These are phyloP conservation scores for Lycium barbarum DNA, from an alignment of 257 asterid species.

Conservation along the genomic window DNA sequence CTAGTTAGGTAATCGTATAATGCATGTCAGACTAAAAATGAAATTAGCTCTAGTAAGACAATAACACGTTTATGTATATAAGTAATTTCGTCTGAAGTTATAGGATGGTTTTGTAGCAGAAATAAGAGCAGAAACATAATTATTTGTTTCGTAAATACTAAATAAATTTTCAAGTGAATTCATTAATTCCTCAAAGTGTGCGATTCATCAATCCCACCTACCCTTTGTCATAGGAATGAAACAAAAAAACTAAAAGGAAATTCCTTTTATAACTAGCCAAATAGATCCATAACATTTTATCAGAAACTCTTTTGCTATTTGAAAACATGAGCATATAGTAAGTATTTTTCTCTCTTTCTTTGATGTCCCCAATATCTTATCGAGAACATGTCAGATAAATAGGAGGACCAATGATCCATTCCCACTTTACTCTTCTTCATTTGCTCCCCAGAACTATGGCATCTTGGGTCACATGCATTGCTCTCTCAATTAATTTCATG, in stretches of 20 bases:
- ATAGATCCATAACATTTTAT: not conserved
- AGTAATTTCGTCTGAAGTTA: not conserved
- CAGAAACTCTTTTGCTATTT: slow-evolving; percentile 9
- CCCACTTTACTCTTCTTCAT: slow-evolving; percentile 41
- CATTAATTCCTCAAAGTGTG: too few relatives aligned
- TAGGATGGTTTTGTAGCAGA: not conserved
- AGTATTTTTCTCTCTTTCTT: not conserved
- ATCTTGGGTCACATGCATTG: slow-evolving; percentile 58
- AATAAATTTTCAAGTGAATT: too few relatives aligned
- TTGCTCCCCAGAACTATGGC: slow-evolving; percentile 58
- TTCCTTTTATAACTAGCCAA: not conserved
- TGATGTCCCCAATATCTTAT: not conserved
- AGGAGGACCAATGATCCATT: slow-evolving; percentile 34
- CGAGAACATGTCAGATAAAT: slow-evolving; percentile 42
- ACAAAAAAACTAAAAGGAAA: not conserved
- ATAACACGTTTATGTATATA: not conserved
- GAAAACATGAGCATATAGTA: not conserved
- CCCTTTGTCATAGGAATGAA: not conserved
- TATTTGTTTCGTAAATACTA: not conserved
- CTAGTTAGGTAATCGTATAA: not conserved
- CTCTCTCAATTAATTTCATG: not conserved
- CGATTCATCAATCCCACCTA: not conserved
- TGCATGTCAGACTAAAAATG: not conserved
- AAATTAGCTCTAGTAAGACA: not conserved
- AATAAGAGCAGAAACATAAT: not conserved